These are phyloP conservation scores for Lentinula sp. DNA, from an alignment of 768 basidiomycete genomes.

Conservation along the genomic window DNA sequence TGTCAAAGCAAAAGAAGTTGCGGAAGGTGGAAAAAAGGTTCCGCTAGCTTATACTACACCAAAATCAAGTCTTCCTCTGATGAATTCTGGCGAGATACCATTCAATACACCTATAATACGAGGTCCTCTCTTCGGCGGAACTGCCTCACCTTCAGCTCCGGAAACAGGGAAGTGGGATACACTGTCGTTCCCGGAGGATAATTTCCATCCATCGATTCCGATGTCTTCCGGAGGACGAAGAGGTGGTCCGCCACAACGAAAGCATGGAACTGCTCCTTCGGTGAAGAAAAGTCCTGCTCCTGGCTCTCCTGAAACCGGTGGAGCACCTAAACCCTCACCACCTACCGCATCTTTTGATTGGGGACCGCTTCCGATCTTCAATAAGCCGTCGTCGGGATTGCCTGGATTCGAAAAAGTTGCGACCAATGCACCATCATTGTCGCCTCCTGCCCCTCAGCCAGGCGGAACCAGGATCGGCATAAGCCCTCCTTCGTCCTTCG, in stretches of 20 bases:
- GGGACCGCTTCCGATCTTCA: slow-evolving; percentile 53
- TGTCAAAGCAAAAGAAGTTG: slow-evolving; percentile 35
- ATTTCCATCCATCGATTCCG: slow-evolving; percentile 31
- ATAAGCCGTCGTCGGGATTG: slow-evolving; percentile 13
- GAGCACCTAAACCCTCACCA: slow-evolving; percentile 18
- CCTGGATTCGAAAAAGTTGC: slow-evolving; percentile 3
- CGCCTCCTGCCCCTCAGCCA: background rate
- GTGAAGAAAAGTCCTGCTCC: slow-evolving; percentile 26
- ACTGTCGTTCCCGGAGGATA: slow-evolving; percentile 31
- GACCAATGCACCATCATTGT: background rate
- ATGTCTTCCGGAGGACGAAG: slow-evolving; percentile 25
- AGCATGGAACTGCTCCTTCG: slow-evolving; percentile 8
- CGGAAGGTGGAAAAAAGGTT: slow-evolving; percentile 17
- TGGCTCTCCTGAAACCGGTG: slow-evolving; percentile 11
- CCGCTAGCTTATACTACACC: slow-evolving; percentile 32
- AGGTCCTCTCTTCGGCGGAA: slow-evolving; percentile 18
- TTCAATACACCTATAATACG: slow-evolving; percentile 11
- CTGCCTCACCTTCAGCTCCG: slow-evolving; percentile 4
- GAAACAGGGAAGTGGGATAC: slow-evolving; percentile 10
- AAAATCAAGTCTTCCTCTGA: slow-evolving; percentile 4
- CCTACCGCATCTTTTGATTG: slow-evolving; percentile 40
- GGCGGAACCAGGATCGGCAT: background rate
- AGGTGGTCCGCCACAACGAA: slow-evolving; percentile 2
- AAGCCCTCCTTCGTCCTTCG: background rate
- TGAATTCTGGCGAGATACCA: slow-evolving; percentile 4